Evolutionary conservation across 495 filamentous ascomycete genomes (phyloP), one percentile per base, ranked within the genome.

Genomic region (Physcia stellaris): DNA sequence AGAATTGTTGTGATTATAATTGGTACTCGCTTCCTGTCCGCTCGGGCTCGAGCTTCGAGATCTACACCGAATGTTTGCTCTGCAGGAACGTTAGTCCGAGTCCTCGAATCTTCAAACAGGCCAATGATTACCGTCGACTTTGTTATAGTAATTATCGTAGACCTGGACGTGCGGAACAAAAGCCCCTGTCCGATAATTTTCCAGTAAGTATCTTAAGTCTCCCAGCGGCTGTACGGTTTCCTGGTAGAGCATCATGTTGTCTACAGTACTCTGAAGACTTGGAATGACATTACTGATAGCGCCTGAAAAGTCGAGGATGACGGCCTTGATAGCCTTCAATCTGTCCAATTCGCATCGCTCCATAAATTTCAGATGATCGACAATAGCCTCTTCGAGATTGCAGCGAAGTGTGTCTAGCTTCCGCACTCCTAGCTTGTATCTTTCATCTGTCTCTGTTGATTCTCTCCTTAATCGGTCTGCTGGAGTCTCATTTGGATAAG

Each of bases 61-160:
- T 99, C 90, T 24, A 99, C 84, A 45, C 90, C 90, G 53, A 95
- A 99, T 6, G 86, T 94, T 68, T 96, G 85, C 53, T 96, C 88
- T 77, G 35, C 29, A 28, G 33, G n/a, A 17, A 36, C 23, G 28
- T 4, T 6, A 33, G 31, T 33, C 31, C 6, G 13, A 9, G 26
- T 13, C 26, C 26, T 9, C n/a, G 16, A 9, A 24, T 16, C 22
- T 6, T n/a, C 12, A 3, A 18, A n/a, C 17, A 13, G 2, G 13
- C 28, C 1, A 22, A 11, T 24, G 26, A 54, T 40, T 56, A 78
- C 73, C 75, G 62, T 94, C 90, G 6, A 93, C 86, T 33, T 82
- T 84, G 49, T 94, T 94, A 61, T 99, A 99, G 60, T 99, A 99
- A 58, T 94, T 96, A 63, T 99, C 90, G 58, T 96, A 99, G 3